A percentile compares a stretch with the other conserved stretches of the same genome.
Conservation (phyloP, 75 land plant species). For the Larix kaempferi region DNA sequence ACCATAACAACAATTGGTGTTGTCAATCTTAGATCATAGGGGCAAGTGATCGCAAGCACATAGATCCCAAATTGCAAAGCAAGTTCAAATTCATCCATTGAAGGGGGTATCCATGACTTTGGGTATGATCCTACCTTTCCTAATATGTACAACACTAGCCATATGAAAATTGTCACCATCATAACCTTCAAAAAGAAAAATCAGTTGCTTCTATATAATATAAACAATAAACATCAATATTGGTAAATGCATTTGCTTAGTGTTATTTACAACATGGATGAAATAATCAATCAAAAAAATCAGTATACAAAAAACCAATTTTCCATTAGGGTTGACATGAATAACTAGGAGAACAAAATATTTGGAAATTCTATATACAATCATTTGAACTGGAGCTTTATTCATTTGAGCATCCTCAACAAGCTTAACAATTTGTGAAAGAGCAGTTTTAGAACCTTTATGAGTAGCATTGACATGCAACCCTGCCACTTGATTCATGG, state of each 20-base stretch:
- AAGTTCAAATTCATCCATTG: constrained; percentile 31
- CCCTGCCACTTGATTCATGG: no score
- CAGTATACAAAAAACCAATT: not conserved
- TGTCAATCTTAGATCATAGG: constrained; percentile 94
- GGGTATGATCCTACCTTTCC: constrained; percentile 13
- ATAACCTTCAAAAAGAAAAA: constrained; percentile 22
- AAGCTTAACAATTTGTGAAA: no score
- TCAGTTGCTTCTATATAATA: no score
- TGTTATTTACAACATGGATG: not conserved
- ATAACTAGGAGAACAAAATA: constrained; percentile 34
- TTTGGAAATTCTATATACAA: constrained; percentile 27
- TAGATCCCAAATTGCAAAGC: constrained; percentile 26
- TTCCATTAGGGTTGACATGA: not conserved
- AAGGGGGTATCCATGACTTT: not conserved
- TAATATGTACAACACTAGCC: constrained; percentile 17
- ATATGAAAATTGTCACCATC: constrained; percentile 14
- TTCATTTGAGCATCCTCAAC: constrained; percentile 38
- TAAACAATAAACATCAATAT: no score
- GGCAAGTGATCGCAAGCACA: constrained; percentile 43
- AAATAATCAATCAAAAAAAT: not conserved
- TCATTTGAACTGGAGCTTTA: constrained; percentile 39
- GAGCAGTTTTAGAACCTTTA: no score
- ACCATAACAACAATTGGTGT: constrained; percentile 99
- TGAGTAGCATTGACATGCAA: no score
- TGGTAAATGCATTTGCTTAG: no score